Evolutionary conservation across 441 rosid species (phyloP), one percentile per base, ranked within the genome.

Genomic region (Macaranga tanarius): DNA sequence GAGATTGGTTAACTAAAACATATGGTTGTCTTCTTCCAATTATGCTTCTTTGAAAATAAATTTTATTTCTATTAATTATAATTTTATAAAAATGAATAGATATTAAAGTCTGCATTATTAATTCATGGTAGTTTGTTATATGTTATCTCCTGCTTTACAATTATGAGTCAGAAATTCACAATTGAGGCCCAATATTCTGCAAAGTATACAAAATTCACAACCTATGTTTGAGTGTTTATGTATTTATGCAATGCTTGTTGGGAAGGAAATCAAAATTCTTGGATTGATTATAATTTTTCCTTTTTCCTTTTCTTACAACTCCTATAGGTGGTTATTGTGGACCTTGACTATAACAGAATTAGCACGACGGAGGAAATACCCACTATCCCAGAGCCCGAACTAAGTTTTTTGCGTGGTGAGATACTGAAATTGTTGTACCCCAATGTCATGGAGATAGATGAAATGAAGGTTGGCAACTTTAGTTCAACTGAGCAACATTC

Each of bases 341-440:
- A 96, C 82, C 98, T 96, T 62, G 99, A 96, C 75, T 87, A 83
- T 80, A 96, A 96, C 72, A 88, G 80, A 76, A 86, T 96, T 73
- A 89, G 88, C 79, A 89, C 98, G 26, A 64, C 99, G 9, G 99
- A 96, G 79, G 99, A 96, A 79, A 93, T 93, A 83, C 99, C 99
- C n/a, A 82, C 80, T 6, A 86, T 96, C 79, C 98, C 99, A 64
- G 98, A 96, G 89, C 98, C 98, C 57, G 99, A 96, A 86, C 81
- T 88, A 76, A 87, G 90, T 83, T 75, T 84, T 71, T 72, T 96
- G 81, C 94, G 97, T 57, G 81, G 83, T 75, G 98, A 96, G 70
- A 86, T 96, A 79, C 73, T 86, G 80, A 86, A 88, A 83, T 79
- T 96, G 58, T 78, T 93, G 85, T 84, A 88, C 80, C 99, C 98